A percentile compares a stretch with the other conserved stretches of the same genome.
Conservation (phyloP, 805 yeast species). For the Yarrowia hollandica region DNA sequence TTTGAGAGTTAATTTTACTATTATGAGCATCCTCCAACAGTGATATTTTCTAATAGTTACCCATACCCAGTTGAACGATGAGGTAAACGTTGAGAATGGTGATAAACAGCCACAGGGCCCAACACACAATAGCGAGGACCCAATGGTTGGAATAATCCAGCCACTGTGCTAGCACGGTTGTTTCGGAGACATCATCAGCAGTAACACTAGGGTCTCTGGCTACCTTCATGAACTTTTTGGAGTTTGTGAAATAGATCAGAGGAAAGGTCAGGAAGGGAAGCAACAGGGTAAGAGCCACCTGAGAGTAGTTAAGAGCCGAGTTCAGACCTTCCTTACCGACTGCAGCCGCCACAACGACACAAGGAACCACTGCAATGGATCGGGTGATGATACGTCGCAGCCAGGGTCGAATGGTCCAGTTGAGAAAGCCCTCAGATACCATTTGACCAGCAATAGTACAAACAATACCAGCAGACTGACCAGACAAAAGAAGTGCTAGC, state of each 20-base stretch:
- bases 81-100: slow-evolving; percentile 69
- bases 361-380: slow-evolving; percentile 76
- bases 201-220: slow-evolving; percentile 1
- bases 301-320: slow-evolving; percentile 77
- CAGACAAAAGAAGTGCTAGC: slow-evolving; percentile 78
- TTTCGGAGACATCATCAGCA: slow-evolving; percentile 3
- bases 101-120: slow-evolving; percentile 68
- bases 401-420: slow-evolving; percentile 82
- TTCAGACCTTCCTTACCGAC: slow-evolving; percentile 75
- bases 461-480: slow-evolving; percentile 88
- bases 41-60: slow-evolving; percentile 40
- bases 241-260: slow-evolving; percentile 75
- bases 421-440: slow-evolving; percentile 85
- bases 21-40: too few species aligned
- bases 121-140: slow-evolving; percentile 53
- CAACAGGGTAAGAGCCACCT: slow-evolving; percentile 77
- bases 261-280: slow-evolving; percentile 87
- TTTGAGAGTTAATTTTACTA: too few species aligned
- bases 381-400: slow-evolving; percentile 75
- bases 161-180: slow-evolving; percentile 15
- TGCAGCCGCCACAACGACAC: slow-evolving; percentile 66
- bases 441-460: slow-evolving; percentile 94
- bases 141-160: slow-evolving; percentile 54
- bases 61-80: slow-evolving; percentile 50
- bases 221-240: slow-evolving; percentile 61